Conservation (phyloP, 768 basidiomycete genomes). For the Lactifluus pinguis region DNA sequence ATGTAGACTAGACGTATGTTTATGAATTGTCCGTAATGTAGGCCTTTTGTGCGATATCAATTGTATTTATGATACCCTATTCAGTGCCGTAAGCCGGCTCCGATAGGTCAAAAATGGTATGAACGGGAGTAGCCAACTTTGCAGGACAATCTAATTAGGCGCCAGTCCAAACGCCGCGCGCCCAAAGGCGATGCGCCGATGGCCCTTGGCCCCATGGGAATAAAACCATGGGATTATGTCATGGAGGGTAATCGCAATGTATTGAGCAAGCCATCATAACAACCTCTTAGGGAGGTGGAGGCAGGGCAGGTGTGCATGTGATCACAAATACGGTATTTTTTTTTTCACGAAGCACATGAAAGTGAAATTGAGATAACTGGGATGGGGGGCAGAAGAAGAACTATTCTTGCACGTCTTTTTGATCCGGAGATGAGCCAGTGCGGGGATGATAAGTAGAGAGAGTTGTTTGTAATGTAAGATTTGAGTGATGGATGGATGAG, state of each 20-base stretch:
- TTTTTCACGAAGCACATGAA: background rate
- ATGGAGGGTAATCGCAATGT: background rate
- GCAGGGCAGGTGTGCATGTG: background rate
- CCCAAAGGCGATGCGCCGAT: background rate
- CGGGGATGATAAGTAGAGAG: background rate
- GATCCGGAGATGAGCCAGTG: constrained; percentile 8
- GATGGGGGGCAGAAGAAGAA: background rate
- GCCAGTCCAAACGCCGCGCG: background rate
- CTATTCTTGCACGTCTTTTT: background rate
- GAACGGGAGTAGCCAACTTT: background rate
- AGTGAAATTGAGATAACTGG: background rate
- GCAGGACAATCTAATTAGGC: background rate
- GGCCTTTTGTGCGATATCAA: background rate
- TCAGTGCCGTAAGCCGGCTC: constrained; percentile 4
- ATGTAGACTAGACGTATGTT: constrained; percentile 4
- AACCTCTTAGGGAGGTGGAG: background rate
- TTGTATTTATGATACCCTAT: background rate
- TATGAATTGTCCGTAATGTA: background rate
- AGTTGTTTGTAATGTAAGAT: too few species aligned
- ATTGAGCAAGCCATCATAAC: background rate
- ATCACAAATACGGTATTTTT: background rate
- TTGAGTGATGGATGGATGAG: background rate
- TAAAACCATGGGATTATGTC: background rate
- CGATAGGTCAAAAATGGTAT: background rate
- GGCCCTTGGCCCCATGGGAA: constrained; percentile 3